Conservation (phyloP, 2,329 filamentous ascomycete genomes). For the Pestalotiopsis sp. region DNA sequence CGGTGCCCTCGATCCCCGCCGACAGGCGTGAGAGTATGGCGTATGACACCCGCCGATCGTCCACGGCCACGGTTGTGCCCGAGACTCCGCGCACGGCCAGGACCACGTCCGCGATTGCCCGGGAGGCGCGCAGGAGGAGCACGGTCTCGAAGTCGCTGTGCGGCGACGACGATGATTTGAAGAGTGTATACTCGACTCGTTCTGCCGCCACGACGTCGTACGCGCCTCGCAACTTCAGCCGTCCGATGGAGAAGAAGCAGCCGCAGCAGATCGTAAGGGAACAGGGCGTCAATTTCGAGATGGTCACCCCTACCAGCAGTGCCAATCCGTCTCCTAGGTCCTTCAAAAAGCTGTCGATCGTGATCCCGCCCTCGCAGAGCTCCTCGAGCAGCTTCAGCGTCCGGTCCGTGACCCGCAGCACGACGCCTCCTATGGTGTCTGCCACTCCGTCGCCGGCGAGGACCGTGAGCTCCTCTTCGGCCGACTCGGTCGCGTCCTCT, state of each 20-base stretch:
- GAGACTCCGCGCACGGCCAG: neutral
- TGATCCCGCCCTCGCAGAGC: slow-evolving; percentile 5
- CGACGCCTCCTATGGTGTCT: neutral
- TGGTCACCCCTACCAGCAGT: neutral
- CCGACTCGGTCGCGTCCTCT: neutral
- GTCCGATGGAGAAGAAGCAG: slow-evolving; percentile 1
- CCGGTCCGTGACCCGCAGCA: neutral
- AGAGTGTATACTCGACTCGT: neutral
- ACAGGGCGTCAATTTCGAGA: slow-evolving; percentile 6
- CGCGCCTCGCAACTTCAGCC: neutral
- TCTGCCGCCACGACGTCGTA: slow-evolving; percentile 8
- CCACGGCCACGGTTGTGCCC: neutral
- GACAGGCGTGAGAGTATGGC: neutral
- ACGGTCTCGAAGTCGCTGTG: neutral
- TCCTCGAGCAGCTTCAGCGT: slow-evolving; percentile 7
- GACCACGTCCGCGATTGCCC: neutral
- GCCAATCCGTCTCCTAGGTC: neutral
- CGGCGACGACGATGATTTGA: neutral
- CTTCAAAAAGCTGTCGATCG: neutral
- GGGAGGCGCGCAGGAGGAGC: neutral
- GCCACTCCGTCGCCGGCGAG: neutral
- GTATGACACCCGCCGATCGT: neutral
- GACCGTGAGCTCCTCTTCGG: neutral
- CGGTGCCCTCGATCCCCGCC: neutral
- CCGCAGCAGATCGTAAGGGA: neutral